Conservation (phyloP, 2,329 filamentous ascomycete genomes). For the Fusarium sp. region DNA sequence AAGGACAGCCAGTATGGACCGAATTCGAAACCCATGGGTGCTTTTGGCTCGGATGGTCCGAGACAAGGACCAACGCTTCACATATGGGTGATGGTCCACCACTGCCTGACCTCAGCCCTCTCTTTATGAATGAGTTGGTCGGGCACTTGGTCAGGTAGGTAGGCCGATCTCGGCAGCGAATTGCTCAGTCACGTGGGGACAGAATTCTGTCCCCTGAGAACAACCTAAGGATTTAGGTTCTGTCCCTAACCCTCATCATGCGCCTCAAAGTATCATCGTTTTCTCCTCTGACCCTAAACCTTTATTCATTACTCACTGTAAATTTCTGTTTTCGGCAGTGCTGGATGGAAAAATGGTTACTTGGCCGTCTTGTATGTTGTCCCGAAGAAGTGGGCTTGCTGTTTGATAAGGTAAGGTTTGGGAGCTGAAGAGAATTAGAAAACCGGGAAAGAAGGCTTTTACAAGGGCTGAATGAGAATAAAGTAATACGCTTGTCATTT, state of each 20-base stretch:
- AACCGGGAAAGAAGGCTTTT: not conserved
- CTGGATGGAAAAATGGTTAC: too few relatives aligned
- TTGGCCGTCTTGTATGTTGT: not conserved
- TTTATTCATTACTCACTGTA: not conserved
- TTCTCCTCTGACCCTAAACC: not conserved
- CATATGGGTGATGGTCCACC: not conserved
- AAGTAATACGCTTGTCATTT: not conserved
- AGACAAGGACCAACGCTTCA: not conserved
- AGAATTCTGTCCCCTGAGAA: not conserved
- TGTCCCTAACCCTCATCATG: not conserved
- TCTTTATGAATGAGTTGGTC: not conserved
- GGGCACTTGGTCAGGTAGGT: not conserved
- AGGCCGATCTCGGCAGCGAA: not conserved
- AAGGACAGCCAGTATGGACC: not conserved
- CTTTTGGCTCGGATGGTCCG: not conserved
- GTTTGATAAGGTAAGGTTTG: not conserved
- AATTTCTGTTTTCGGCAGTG: not conserved
- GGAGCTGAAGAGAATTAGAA: not conserved
- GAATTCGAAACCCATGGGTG: not conserved
- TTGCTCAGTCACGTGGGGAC: not conserved
- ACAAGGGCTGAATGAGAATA: not conserved
- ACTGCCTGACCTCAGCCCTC: not conserved
- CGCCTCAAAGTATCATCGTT: not conserved
- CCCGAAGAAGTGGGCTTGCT: too few relatives aligned
- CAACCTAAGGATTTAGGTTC: not conserved